Evolutionary conservation across 305 asterid species (phyloP), one percentile per base, ranked within the genome.

Genomic region (Fraxinus angustifolia): DNA sequence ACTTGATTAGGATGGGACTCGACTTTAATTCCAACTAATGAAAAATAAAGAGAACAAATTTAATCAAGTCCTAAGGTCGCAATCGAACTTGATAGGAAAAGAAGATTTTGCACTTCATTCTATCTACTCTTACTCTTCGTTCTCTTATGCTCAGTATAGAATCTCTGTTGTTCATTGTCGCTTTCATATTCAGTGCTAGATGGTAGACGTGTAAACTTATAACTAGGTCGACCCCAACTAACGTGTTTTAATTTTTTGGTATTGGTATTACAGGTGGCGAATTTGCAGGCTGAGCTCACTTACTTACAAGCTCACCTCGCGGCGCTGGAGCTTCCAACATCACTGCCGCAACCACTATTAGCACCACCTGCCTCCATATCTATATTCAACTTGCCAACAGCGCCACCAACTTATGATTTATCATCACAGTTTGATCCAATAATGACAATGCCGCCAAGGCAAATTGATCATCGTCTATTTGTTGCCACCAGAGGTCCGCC

Each of bases 261-360:
- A 73, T 33, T 65, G 73, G 73, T 30, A 26, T 65, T 58, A 2
- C 87, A 93, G 98, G 98, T 94, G 76, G 94, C 90, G 82, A 94
- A 86, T 83, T 87, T 94, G 34, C 97, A 93, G 85, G 90, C 96
- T 1, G 97, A 94, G 73, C 90, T 93, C 8, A 78, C 95, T 16
- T 92, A 85, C 89, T 83, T 94, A 74, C 97, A 93, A 81, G 89
- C 96, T 82, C 97, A 92, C 85, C 92, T 94, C 30, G 85, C 97
- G 76, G 79, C 92, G 36, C 85, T 93, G 2, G 97, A 94, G 91
- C 87, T 89, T 21, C 97, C 97, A 35, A 53, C 88, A 14, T 96
- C 96, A 12, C 87, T 91, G 10, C 93, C 84, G 40, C 80, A 79
- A 83, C 88, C 89, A 7, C 76, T 89, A 53, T 56, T 87, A 70